phyloP scores from a whole-genome alignment of 495 filamentous ascomycete genomes.

The Aspergillus bertholletiae region DNA sequence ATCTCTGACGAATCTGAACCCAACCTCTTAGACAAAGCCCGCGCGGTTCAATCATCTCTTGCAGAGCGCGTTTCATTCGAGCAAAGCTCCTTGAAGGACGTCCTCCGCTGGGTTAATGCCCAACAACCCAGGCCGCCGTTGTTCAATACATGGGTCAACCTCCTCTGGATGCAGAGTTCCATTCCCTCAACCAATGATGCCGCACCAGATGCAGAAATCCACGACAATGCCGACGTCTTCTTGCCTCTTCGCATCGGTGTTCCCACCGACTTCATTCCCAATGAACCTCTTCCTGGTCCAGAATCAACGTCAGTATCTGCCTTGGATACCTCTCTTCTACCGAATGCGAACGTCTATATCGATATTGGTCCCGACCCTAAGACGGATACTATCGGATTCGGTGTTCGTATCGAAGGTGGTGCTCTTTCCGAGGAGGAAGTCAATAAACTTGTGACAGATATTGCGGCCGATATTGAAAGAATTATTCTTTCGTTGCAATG shows the following conservation, averaged over 20 bases:
- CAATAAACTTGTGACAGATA: slow-evolving; percentile 15
- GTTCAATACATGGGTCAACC: slow-evolving; percentile 36
- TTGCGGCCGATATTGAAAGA: slow-evolving; percentile 19
- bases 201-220: slow-evolving; percentile 3
- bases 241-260: slow-evolving; percentile 20
- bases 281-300: slow-evolving; percentile 1
- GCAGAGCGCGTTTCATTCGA: slow-evolving; percentile 28
- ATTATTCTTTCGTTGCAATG: slow-evolving; percentile 11
- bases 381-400: slow-evolving; percentile 27
- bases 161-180: slow-evolving; percentile 27
- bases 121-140: slow-evolving; percentile 8
- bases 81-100: slow-evolving; percentile 25
- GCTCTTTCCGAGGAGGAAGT: slow-evolving; percentile 19
- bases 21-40: slow-evolving; percentile 12
- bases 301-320: slow-evolving; percentile 16
- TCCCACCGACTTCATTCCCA: slow-evolving; percentile 23
- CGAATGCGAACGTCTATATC: slow-evolving; percentile 26
- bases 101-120: slow-evolving; percentile 16
- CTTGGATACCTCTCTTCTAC: slow-evolving; percentile 22
- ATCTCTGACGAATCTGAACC: not conserved
- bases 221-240: slow-evolving; percentile 10
- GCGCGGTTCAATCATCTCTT: slow-evolving; percentile 19
- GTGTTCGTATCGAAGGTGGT: slow-evolving; percentile 23
- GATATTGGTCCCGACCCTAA: slow-evolving; percentile 23
- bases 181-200: slow-evolving; percentile 4